phyloP scores from a whole-genome alignment of 345 rosid genomes.

The Arabis hirsuta region DNA sequence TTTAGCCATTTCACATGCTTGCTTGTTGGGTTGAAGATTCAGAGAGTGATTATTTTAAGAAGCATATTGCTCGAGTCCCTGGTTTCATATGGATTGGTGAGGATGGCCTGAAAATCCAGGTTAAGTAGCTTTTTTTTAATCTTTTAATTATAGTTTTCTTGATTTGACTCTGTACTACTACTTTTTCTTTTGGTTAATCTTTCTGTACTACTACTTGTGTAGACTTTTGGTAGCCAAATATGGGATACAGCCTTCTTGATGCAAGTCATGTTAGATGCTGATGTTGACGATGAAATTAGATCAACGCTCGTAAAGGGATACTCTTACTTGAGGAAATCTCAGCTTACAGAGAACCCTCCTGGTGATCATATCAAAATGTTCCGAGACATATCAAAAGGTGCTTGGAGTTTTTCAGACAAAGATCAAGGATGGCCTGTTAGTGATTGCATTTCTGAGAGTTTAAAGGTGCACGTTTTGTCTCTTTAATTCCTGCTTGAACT shows the following conservation, averaged over 20 bases:
- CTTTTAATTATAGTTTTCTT: no score
- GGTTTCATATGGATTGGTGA: conserved; percentile 54
- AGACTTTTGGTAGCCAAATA: conserved; percentile 49
- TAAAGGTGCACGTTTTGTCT: conserved; percentile 45
- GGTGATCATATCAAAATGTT: conserved; percentile 60
- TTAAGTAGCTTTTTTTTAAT: not conserved
- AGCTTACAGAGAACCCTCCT: conserved; percentile 52
- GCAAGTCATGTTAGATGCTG: conserved; percentile 47
- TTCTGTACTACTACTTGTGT: not conserved
- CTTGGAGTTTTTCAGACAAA: conserved; percentile 70
- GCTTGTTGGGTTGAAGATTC: conserved; percentile 74
- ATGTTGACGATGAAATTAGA: conserved; percentile 39
- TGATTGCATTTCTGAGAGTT: conserved; percentile 72
- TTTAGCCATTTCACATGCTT: conserved; percentile 48
- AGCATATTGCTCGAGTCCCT: conserved; percentile 50
- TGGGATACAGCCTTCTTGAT: conserved; percentile 52
- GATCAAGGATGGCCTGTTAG: conserved; percentile 77
- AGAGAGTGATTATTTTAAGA: conserved; percentile 46
- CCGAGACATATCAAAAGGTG: conserved; percentile 62
- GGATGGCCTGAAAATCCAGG: conserved; percentile 61
- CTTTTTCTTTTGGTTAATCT: no score
- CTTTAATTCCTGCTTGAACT: not conserved
- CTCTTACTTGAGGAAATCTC: conserved; percentile 50
- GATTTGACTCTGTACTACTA: no score
- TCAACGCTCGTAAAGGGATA: conserved; percentile 47